Conservation (phyloP, 441 rosid species). For the Populus hybrid region DNA sequence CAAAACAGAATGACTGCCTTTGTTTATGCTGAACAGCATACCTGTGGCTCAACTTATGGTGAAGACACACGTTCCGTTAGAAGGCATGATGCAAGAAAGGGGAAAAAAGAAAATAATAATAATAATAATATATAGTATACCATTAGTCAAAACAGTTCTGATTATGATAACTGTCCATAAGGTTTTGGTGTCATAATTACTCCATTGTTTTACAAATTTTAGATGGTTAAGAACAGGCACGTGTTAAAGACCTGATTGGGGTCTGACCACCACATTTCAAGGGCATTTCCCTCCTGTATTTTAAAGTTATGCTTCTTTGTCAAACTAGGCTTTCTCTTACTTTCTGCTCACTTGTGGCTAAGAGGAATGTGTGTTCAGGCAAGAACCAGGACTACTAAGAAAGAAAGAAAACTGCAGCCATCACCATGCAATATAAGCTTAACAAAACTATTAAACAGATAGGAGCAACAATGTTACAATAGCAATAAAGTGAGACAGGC, state of each 20-base stretch:
- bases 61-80: neutral
- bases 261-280: neutral
- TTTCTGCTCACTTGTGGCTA: neutral
- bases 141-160: neutral
- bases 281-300: neutral
- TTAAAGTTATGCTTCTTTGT: neutral
- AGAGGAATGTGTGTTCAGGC: neutral
- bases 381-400: neutral
- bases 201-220: neutral
- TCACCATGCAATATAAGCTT: too few relatives aligned
- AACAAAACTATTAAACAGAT: neutral
- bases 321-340: neutral
- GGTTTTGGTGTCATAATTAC: neutral
- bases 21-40: neutral
- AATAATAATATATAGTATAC: neutral
- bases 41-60: neutral
- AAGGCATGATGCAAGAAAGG: neutral
- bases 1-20: neutral
- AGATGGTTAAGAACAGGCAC: neutral
- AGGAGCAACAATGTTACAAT: neutral
- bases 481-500: slow-evolving; percentile 4
- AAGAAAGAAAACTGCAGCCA: too few relatives aligned
- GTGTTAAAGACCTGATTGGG: neutral
- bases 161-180: neutral
- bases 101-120: too few relatives aligned